Conservation (phyloP, 2,329 filamentous ascomycete species). For the Westerdykella sp. region DNA sequence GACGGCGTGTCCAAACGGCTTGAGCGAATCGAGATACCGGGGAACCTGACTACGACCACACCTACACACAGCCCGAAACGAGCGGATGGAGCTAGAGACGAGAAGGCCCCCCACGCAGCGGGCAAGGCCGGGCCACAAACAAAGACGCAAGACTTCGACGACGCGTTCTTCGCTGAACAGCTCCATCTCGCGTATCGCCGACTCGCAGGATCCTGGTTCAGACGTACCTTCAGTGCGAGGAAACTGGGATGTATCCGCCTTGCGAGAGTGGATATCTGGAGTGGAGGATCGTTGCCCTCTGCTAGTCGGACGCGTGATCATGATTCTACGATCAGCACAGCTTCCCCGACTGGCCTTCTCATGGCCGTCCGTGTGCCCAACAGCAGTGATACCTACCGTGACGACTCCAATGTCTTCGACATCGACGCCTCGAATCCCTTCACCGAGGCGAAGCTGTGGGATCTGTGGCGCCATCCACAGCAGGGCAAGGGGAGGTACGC, state of each 20-base stretch:
- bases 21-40: not conserved
- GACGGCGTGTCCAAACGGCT: not conserved
- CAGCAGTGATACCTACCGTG: not conserved
- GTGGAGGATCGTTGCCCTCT: slow-evolving; percentile 5
- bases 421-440: slow-evolving; percentile 18
- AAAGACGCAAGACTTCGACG: slow-evolving; percentile 20
- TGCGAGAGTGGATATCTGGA: slow-evolving; percentile 13
- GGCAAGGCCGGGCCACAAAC: not conserved
- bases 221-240: slow-evolving; percentile 16
- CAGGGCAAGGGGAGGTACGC: slow-evolving; percentile 35
- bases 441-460: slow-evolving; percentile 36
- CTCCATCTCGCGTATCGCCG: slow-evolving; percentile 12
- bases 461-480: slow-evolving; percentile 28
- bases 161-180: slow-evolving; percentile 17
- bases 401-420: slow-evolving; percentile 3
- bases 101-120: too few species aligned
- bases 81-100: too few species aligned
- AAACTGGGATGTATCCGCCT: slow-evolving; percentile 17
- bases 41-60: not conserved
- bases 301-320: not conserved
- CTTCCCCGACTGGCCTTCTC: not conserved
- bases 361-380: not conserved
- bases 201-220: slow-evolving; percentile 19
- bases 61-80: too few species aligned
- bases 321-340: not conserved